Percentiles rank a stretch among this genome's conserved stretches.
phyloP scores from a whole-genome alignment of 1,284 basidiomycete species.

The Dichomitus squalens region DNA sequence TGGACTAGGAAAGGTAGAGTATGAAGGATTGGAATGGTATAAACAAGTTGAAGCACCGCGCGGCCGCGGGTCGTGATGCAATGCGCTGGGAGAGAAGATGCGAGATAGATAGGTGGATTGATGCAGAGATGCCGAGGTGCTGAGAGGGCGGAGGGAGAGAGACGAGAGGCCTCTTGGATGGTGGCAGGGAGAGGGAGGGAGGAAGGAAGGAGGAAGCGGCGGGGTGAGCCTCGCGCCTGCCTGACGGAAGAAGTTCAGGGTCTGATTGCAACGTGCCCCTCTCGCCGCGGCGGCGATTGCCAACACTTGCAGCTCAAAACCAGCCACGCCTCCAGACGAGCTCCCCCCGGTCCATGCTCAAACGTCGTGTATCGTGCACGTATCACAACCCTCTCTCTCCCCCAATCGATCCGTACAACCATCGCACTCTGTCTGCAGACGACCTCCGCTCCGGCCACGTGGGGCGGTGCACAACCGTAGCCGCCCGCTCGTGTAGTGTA shows the following conservation, averaged over 20 bases:
- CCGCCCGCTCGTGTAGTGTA: not conserved
- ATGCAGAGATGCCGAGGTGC: conserved; percentile 19
- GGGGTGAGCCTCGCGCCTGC: conserved; percentile 44
- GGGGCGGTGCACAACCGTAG: conserved; percentile 6
- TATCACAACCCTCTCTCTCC: conserved; percentile 12
- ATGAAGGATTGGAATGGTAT: conserved; percentile 57
- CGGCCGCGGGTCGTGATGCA: conserved; percentile 50
- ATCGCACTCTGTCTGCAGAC: not conserved
- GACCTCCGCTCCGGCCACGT: too few species aligned
- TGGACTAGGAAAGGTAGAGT: conserved; percentile 41
- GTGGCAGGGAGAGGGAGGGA: conserved; percentile 43
- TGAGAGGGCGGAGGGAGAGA: conserved; percentile 5
- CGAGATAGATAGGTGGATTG: conserved; percentile 31
- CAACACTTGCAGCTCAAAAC: not conserved
- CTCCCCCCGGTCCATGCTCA: conserved; percentile 20
- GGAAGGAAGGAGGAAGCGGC: conserved; percentile 42
- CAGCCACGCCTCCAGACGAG: too few species aligned
- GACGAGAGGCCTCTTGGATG: conserved; percentile 22
- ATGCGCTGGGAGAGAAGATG: conserved; percentile 14
- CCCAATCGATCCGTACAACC: conserved; percentile 12
- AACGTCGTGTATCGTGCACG: conserved; percentile 33
- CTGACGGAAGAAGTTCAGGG: conserved; percentile 52
- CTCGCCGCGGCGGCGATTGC: conserved; percentile 49
- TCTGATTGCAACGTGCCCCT: conserved; percentile 76
- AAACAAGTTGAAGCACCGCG: conserved; percentile 50